Evolutionary conservation across 768 basidiomycete genomes (phyloP), one percentile per base, ranked within the genome.

Genomic region (Rhodotorula babjevae): DNA sequence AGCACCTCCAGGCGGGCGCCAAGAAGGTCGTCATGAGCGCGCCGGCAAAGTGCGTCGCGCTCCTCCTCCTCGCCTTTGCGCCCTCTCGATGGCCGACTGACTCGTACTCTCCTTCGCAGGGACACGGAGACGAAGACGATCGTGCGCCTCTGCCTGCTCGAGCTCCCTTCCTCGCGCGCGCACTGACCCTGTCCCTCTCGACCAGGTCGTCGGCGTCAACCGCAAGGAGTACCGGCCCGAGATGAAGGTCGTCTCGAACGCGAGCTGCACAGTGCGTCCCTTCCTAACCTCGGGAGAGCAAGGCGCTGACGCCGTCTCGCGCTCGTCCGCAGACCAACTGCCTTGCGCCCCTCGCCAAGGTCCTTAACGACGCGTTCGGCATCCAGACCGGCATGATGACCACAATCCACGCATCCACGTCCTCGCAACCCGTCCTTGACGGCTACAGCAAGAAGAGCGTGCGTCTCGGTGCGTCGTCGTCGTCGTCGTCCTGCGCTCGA

Each of bases 21-120:
- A 81, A 79, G 25, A 81, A 80, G 65, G 81, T 82, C n/a, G 63
- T 82, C 67, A 81, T 82, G 65, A 80, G 79, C 23, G 81, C 81
- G 11, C 81, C 81, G 18, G 72, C 75, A 42, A 76, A 77, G 69
- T 61, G 61, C 67, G 29, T 66, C 61, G 2, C 15, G 15, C 8
- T 44, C 65, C 52, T 46, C 42, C 42, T 7, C 42, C 18, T 46
- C 44, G 44, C 36, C 9, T 9, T 36, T 36, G 5, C 36, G 4
- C 36, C 36, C 36, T 36, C 36, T 36, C 36, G 4, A 4, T 36
- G 5, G 5, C 36, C 36, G 36, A 36, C 36, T 36, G 36, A 36
- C 36, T 36, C 36, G 9, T 36, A 36, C n/a, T 36, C 36, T 36
- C 44, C 8, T 68, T 79, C 78, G 79, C 80, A 52, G 50, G 66